These are phyloP conservation scores for Psilocybe sp. DNA, from an alignment of 768 basidiomycete genomes.

Conservation along the genomic window DNA sequence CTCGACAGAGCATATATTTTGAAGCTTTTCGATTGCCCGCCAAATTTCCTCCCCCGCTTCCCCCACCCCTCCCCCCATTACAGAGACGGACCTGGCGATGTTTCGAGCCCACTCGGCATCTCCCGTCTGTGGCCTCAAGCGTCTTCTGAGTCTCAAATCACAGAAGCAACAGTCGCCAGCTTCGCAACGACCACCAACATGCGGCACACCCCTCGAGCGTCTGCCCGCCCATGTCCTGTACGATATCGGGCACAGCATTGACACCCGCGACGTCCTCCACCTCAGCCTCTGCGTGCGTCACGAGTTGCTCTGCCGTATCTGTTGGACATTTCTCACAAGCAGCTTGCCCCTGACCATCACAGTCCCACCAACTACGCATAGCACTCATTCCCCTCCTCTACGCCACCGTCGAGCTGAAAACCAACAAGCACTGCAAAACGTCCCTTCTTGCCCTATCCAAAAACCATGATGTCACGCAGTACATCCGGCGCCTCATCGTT, in stretches of 20 bases:
- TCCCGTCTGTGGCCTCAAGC: conserved; percentile 9
- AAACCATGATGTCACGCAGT: conserved; percentile 24
- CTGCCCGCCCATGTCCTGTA: conserved; percentile 19
- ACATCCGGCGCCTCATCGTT: conserved; percentile 26
- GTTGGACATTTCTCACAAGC: background rate
- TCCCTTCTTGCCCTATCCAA: conserved; percentile 47
- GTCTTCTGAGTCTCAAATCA: conserved; percentile 10
- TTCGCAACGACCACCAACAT: conserved; percentile 1
- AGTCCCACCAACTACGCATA: conserved; percentile 28
- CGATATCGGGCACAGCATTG: conserved; percentile 22
- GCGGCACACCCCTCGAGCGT: conserved; percentile 10
- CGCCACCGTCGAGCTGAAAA: conserved; percentile 29
- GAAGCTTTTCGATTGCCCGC: too few species aligned
- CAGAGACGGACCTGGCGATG: too few species aligned
- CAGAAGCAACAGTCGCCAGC: background rate
- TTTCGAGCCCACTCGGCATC: conserved; percentile 1
- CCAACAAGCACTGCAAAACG: conserved; percentile 30
- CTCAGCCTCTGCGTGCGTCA: conserved; percentile 25
- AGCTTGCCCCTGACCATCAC: background rate
- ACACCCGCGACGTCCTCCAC: conserved; percentile 24
- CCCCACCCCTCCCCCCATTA: too few species aligned
- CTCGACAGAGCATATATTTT: too few species aligned
- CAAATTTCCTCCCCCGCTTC: too few species aligned
- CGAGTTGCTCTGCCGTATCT: background rate
- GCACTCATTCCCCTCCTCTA: conserved; percentile 29